phyloP scores from a whole-genome alignment of 768 basidiomycete genomes.

The Lentinula sp. region DNA sequence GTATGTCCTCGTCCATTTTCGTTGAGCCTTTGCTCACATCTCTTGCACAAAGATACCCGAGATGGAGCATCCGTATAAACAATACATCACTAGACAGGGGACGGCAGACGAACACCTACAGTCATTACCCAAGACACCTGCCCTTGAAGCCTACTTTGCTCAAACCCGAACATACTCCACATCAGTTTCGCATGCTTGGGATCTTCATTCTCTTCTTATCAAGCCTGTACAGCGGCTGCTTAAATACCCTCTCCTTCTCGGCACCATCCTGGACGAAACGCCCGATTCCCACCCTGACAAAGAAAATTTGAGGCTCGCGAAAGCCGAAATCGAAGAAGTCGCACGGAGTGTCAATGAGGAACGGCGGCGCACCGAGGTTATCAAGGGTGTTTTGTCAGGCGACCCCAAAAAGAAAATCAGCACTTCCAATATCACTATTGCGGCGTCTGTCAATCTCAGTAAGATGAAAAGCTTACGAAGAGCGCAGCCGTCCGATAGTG shows the following conservation, averaged over 20 bases:
- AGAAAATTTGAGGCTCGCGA: conserved; percentile 45
- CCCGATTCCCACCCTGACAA: conserved; percentile 65
- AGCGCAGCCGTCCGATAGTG: background rate
- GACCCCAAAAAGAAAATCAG: conserved; percentile 31
- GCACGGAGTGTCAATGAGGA: conserved; percentile 77
- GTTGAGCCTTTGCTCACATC: background rate
- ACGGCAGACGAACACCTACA: conserved; percentile 64
- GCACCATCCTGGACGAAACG: conserved; percentile 70
- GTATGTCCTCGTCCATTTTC: conserved; percentile 34
- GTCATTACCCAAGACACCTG: conserved; percentile 41
- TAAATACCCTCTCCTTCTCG: conserved; percentile 87
- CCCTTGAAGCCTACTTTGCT: conserved; percentile 59
- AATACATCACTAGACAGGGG: conserved; percentile 78
- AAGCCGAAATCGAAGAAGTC: conserved; percentile 60
- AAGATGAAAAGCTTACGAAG: conserved; percentile 50
- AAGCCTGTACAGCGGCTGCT: conserved; percentile 96
- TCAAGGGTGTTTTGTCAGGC: conserved; percentile 60
- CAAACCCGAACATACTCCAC: conserved; percentile 63
- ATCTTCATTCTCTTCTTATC: conserved; percentile 89
- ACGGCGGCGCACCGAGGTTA: conserved; percentile 68
- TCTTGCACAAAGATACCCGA: conserved; percentile 47
- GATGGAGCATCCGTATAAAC: conserved; percentile 67
- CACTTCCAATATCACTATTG: conserved; percentile 35
- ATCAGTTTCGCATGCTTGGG: conserved; percentile 82
- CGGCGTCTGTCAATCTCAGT: conserved; percentile 50